phyloP scores from a whole-genome alignment of 371 early-diverging fungal genomes.

The Batkoa obscura region DNA sequence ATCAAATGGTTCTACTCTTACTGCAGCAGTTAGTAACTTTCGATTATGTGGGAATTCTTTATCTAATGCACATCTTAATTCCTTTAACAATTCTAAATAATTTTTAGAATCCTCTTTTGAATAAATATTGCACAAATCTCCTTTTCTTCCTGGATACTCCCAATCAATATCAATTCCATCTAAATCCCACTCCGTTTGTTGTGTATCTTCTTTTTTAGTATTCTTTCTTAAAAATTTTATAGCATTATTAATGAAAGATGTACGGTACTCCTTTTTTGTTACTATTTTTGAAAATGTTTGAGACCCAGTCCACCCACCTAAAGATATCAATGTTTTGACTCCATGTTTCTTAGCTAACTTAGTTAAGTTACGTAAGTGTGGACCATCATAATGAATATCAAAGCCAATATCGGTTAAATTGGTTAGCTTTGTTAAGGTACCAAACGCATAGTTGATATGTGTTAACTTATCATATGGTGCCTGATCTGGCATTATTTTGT shows the following conservation, averaged over 20 bases:
- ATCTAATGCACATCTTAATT: constrained; percentile 29
- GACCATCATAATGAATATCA: constrained; percentile 7
- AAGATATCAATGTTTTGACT: constrained; percentile 21
- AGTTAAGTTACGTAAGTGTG: constrained; percentile 9
- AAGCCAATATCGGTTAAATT: constrained; percentile 6
- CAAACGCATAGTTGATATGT: constrained; percentile 13
- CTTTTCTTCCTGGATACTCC: constrained; percentile 55
- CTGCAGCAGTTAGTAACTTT: constrained; percentile 49
- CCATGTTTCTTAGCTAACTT: neutral
- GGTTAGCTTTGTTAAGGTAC: neutral
- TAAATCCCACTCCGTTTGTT: constrained; percentile 11
- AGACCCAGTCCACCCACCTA: constrained; percentile 65
- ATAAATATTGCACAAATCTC: constrained; percentile 44
- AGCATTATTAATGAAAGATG: neutral
- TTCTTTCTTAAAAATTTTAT: constrained; percentile 11
- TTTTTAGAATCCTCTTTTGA: constrained; percentile 25
- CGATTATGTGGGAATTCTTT: constrained; percentile 14
- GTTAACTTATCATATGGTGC: constrained; percentile 13
- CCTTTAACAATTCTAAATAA: constrained; percentile 31
- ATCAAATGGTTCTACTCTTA: constrained; percentile 40
- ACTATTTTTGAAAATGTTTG: constrained; percentile 35
- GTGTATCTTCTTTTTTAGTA: constrained; percentile 10
- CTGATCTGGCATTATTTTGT: no score
- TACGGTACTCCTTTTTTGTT: constrained; percentile 15
- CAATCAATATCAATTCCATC: constrained; percentile 26